Base-by-base conservation (phyloP, 495 filamentous ascomycete genomes). In the Amniculicola lignicola region DNA sequence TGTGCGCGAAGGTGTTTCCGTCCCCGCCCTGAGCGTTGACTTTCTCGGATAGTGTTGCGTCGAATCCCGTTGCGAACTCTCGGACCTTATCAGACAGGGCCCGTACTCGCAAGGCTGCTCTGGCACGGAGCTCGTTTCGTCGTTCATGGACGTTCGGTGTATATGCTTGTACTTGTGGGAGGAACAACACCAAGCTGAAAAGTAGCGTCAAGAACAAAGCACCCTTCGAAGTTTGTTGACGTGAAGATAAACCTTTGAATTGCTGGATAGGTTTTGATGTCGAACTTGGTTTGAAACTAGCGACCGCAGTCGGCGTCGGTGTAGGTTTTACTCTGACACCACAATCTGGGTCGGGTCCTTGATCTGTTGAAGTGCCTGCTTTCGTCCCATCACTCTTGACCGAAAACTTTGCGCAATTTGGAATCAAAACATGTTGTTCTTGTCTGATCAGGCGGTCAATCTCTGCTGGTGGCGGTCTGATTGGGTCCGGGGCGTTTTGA, bases 1-100 rank as follows among this genome's bases (percentile, higher is more conserved):
- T 59, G 41, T 59, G 56, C 28, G 56, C 56, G 43, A 59, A 59
- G 11, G 24, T 51, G 5, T 52, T 40, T 22, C 56, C 56, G 21
- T 59, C 43, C 21, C 53, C 28, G 12, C 56, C 56, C n/a, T 46
- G 25, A 3, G 56, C 56, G 28, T 53, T 59, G 1, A 49, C 56
- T 31, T 53, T 45, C 18, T 29, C 39, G 29, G 56, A 47, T 18
- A 59, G 48, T 15, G 23, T 28, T 7, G 18, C 28, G 19, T 41
- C 48, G 23, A 59, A 53, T 15, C 48, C 25, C 6, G 40, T 39
- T 5, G 56, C 56, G 18, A 59, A 59, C 1, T 29, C 39, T 31
- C 48, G 47, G 12, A 59, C 56, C 14, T 47, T 48, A n/a, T 59
- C 56, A 1, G 56, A 59, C 14, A 53, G 16, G 21, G 39, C 48